Evolutionary conservation across 176 grass and related monocot genomes (phyloP), one percentile per base, ranked within the genome.

Genomic region (Oryza glumipatula): DNA sequence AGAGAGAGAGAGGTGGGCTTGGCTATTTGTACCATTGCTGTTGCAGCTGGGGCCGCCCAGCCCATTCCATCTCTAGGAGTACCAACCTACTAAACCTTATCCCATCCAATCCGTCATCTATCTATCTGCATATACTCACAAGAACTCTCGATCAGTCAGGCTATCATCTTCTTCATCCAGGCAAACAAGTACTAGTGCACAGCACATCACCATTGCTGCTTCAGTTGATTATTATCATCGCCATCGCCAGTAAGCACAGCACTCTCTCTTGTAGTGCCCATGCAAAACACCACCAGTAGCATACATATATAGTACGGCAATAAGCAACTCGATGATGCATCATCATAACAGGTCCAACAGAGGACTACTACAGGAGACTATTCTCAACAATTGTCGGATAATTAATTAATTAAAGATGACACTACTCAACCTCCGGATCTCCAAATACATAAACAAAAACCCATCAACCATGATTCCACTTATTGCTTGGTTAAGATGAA

Each of bases 391-490:
- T 11, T 23, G 58, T 63, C 58, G 9, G 58, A 63, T 63, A 63
- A 63, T 22, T 63, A 61, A 61, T n/a, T 61, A 68, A 38, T 24
- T 48, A 81, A 80, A 47, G 56, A 85, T 61, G 52, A 28, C 8
- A 24, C n/a, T 63, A 72, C 11, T 21, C 33, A 61, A 60, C 74
- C 26, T 72, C 75, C 12, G 11, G 0, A 11, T 63, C 21, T 63
- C 58, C 58, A 63, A 3, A 30, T 56, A 65, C 43, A 81, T 46
- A 41, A 23, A 63, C 58, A 63, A 23, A 63, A 79, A 38, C 49
- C 83, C 38, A 54, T 69, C 36, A 72, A 43, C 84, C 60, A 81
- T 2, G 89, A 92, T 65, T 78, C 58, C 9, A 67, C 83, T 87
- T 70, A 76, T 87, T 87, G 49, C 32, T 82, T 70, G 72, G 72